Evolutionary conservation across 1,284 basidiomycete genomes (phyloP), one percentile per base, ranked within the genome.

Genomic region (Trametes hirsuta): DNA sequence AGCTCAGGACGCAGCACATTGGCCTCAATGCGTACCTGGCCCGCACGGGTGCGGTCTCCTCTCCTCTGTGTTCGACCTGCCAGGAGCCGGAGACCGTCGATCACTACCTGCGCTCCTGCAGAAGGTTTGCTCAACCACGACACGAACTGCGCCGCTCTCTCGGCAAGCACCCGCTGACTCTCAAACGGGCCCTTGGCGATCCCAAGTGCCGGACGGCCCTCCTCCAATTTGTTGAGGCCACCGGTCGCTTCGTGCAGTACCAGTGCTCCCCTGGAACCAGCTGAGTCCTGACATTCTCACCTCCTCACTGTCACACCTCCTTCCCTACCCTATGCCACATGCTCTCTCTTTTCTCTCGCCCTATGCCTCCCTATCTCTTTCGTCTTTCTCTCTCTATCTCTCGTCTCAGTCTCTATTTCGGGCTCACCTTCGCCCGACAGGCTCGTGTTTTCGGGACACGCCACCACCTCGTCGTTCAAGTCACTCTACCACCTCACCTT

Each of bases 61-160:
- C 57, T 6, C 51, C 50, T 1, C 44, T 58, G 11, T 58, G 56
- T 45, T 35, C 37, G 3, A 15, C 36, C 0, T 58, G 56, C 15
- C 24, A 36, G 4, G 21, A 24, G 2, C 50, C 56, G 2, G 50
- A 58, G 11, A 41, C 56, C 0, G 56, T 58, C n/a, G 45, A 37
- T 11, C 56, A 58, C 36, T 58, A n/a, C 46, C n/a, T 58, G 24
- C 25, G 45, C 18, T n/a, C 50, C 1, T 58, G 56, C 56, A 44
- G 45, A 18, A 18, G 18, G 18, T 18, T 6, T 42, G 41, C 18
- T 51, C 55, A 15, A 22, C 24, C n/a, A 6, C 3, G 34, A 18
- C 55, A 57, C 10, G 48, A 35, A 22, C 39, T 51, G 22, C 49
- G 49, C 15, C 49, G 49, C 39, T 25, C 49, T 2, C 4, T 51